Evolutionary conservation across 2,329 filamentous ascomycete genomes (phyloP), one percentile per base, ranked within the genome.

Genomic region (Diaporthe vexans): DNA sequence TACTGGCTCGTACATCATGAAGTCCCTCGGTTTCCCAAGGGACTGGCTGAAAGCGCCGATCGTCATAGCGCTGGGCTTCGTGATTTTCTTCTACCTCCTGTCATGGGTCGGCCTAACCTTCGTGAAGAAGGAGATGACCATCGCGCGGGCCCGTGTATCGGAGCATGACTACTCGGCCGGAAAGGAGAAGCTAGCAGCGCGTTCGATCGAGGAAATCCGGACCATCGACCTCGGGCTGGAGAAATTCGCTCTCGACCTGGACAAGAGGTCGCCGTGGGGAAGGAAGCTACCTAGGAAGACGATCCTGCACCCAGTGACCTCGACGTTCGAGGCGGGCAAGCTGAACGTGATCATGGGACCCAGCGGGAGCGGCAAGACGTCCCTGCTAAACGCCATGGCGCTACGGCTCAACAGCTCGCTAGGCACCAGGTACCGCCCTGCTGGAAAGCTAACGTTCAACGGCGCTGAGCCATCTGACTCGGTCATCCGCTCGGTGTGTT

Each of bases 291-390:
- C 88, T 0, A 85, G 82, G 0, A 91, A 90, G 79, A 87, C 83
- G 0, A 95, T 95, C 15, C 83, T 95, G 19, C 88, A 92, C 72
- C 92, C 92, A 0, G 87, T 95, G 17, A 91, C 88, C 1, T 86
- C 92, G 0, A 90, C 88, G 0, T 95, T 95, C 77, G 87, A 90
- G 61, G 89, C 94, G 0, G 93, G 93, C 0, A 85, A 89, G 19
- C 80, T 95, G 19, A 95, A 95, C 76, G 88, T 95, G 33, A 94
- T 95, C 76, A 95, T 95, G 93, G 94, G 94, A 0, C 94, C 94
- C 0, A 94, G 93, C 0, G 94, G 94, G 0, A 93, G 91, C 59
- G 94, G 94, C 1, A 95, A 95, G 81, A 95, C 93, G 0, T 93
- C 92, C 0, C 84, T 95, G 0, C 85, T 95, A 15, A 95, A 94